A percentile compares a stretch with the other conserved stretches of the same genome.
These are phyloP conservation scores for Rhizophora mangle DNA, from an alignment of 345 rosid species.

Conservation along the genomic window DNA sequence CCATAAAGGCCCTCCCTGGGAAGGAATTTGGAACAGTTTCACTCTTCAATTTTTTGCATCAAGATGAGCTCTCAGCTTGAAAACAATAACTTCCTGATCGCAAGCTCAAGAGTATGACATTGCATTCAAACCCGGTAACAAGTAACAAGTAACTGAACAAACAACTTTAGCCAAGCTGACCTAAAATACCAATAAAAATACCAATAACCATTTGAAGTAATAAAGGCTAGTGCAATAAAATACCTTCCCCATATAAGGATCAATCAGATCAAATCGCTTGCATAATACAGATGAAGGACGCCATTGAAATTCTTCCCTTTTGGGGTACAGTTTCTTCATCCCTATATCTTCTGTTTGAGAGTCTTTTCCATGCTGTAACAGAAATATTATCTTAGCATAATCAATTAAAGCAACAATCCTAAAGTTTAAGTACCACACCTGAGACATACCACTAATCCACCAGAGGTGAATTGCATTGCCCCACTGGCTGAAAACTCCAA, in stretches of 20 bases:
- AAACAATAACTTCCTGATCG: background rate
- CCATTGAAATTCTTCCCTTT: slow-evolving; percentile 91
- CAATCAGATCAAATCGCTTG: slow-evolving; percentile 96
- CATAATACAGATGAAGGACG: slow-evolving; percentile 82
- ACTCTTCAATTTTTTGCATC: too few relatives aligned
- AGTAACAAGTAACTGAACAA: too few relatives aligned
- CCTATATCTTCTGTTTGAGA: slow-evolving; percentile 45
- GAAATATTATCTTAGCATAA: slow-evolving; percentile 17
- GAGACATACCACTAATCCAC: slow-evolving; percentile 63
- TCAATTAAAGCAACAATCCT: slow-evolving; percentile 16
- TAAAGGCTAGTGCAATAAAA: slow-evolving; percentile 6
- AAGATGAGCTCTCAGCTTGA: background rate
- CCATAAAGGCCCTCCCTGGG: too few relatives aligned
- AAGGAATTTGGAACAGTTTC: too few relatives aligned
- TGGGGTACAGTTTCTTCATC: slow-evolving; percentile 52
- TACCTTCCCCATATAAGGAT: slow-evolving; percentile 97
- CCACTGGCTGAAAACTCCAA: slow-evolving; percentile 52
- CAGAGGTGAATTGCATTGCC: slow-evolving; percentile 70
- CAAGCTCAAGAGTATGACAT: slow-evolving; percentile 2
- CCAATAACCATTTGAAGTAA: background rate
- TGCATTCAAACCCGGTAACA: background rate
- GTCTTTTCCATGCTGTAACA: slow-evolving; percentile 53
- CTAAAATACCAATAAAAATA: background rate
- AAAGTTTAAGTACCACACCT: slow-evolving; percentile 7
- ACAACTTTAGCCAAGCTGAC: background rate